phyloP scores from a whole-genome alignment of 495 filamentous ascomycete genomes.

The Penicillium turbatum region DNA sequence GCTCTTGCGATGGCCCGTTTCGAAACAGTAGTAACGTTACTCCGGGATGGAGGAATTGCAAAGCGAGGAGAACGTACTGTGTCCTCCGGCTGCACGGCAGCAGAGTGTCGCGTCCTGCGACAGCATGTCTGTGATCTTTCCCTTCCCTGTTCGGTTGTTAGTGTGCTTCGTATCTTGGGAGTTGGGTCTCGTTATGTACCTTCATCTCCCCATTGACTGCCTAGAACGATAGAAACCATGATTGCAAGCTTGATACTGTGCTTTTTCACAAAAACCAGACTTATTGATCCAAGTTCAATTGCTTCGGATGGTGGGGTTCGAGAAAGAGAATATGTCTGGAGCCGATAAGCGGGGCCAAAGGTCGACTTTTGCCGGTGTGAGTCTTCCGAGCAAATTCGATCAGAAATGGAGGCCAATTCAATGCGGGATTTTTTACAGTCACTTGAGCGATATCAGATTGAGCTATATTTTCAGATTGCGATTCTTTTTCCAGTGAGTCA shows the following conservation, averaged over 20 bases:
- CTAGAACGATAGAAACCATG: constrained; percentile 61
- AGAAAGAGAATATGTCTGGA: constrained; percentile 7
- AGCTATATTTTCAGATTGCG: background rate
- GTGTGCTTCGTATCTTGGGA: background rate
- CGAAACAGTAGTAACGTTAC: background rate
- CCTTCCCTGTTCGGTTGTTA: constrained; percentile 48
- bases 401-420: background rate
- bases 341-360: constrained; percentile 10
- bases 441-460: background rate
- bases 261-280: background rate
- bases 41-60: background rate
- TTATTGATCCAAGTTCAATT: constrained; percentile 6
- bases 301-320: constrained; percentile 11
- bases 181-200: constrained; percentile 27
- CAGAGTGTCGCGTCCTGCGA: constrained; percentile 54
- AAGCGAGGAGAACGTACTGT: constrained; percentile 46
- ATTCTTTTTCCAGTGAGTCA: constrained; percentile 14
- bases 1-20: constrained; percentile 9
- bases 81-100: constrained; percentile 61
- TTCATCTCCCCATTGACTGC: constrained; percentile 68
- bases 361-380: constrained; percentile 8
- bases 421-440: background rate
- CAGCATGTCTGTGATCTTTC: constrained; percentile 67
- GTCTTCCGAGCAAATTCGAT: background rate
- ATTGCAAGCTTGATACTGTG: constrained; percentile 7